A percentile compares a stretch with the other conserved stretches of the same genome.
Conservation (phyloP, 805 yeast species). For the Wickerhamomyces mucosus region DNA sequence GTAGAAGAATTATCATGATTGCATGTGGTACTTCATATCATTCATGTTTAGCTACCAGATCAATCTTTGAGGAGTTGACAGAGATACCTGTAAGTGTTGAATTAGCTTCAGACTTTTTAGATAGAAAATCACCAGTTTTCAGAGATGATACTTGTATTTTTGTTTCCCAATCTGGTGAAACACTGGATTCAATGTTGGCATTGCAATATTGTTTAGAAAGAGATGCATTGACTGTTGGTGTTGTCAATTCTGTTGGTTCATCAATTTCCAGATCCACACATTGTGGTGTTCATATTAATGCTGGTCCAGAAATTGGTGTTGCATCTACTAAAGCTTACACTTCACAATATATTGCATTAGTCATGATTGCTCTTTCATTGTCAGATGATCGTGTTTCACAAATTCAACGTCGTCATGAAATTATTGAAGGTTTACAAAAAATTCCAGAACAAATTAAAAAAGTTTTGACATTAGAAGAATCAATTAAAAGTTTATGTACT, state of each 20-base stretch:
- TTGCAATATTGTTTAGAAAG: constrained; percentile 92
- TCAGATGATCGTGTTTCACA: constrained; percentile 85
- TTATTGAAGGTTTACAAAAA: constrained; percentile 73
- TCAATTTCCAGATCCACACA: constrained; percentile 93
- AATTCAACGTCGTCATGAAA: constrained; percentile 67
- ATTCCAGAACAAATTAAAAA: constrained; percentile 81
- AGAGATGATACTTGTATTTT: constrained; percentile 97
- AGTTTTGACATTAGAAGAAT: constrained; percentile 63
- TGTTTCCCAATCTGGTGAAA: constrained; percentile 98
- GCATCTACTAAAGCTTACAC: constrained; percentile 99
- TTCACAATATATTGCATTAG: constrained; percentile 93
- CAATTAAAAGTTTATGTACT: constrained; percentile 69
- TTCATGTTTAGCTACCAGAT: constrained; percentile 95
- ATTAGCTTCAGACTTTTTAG: constrained; percentile 90
- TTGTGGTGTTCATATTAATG: constrained; percentile 99
- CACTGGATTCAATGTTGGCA: constrained; percentile 95
- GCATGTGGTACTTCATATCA: constrained; percentile 99
- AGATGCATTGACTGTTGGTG: constrained; percentile 96
- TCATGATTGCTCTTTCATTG: constrained; percentile 91
- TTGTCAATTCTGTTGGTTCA: constrained; percentile 96
- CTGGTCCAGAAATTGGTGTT: constrained; percentile 99
- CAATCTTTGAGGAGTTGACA: constrained; percentile 91
- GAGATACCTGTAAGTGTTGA: constrained; percentile 92
- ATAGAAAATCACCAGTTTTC: constrained; percentile 92
- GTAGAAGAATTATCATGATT: constrained; percentile 93